Evolutionary conservation across 306 rosid genomes (phyloP), one percentile per base, ranked within the genome.

Genomic region (Bauhinia variegata): DNA sequence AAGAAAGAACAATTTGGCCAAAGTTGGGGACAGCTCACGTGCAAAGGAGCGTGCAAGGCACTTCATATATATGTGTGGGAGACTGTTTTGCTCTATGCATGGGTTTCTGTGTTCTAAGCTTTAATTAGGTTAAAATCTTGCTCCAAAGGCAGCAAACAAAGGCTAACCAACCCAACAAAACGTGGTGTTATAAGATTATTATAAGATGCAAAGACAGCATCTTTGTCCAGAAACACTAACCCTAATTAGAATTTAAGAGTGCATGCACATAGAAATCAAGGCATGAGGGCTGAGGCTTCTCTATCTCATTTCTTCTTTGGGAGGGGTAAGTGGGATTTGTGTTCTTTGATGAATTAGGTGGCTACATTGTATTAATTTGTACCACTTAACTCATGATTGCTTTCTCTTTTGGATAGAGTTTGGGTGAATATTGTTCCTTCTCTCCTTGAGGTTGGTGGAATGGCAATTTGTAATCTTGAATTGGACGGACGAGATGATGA

Each of bases 11-110:
- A 64, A 33, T 46, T 50, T 18, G 57, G 32, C 31, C 13, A 63
- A 54, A 43, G 70, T 44, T 55, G 66, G 67, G 36, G 59, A 39
- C 59, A 31, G n/a, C n/a, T 74, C 78, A 74, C 72, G 62, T 57
- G 72, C 72, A 28, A 37, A 18, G 76, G 42, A 56, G 56, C 78
- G 56, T 56, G 67, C 42, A 65, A 23, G 67, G 17, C 61, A 64
- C 71, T 65, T 74, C 73, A 33, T 6, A n/a, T n/a, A n/a, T n/a
- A n/a, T n/a, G 8, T 12, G 16, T 14, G 39, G 17, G 36, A 16
- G 31, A 54, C 16, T 28, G 18, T 7, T 68, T 55, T 13, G 2
- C 5, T 23, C 5, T 16, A 34, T n/a, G n/a, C n/a, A n/a, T 69
- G 48, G 48, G 58, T 48, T 38, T 14, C 52, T 44, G 57, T 54